phyloP scores from a whole-genome alignment of 2,329 filamentous ascomycete species.

The Diaporthe sp. region DNA sequence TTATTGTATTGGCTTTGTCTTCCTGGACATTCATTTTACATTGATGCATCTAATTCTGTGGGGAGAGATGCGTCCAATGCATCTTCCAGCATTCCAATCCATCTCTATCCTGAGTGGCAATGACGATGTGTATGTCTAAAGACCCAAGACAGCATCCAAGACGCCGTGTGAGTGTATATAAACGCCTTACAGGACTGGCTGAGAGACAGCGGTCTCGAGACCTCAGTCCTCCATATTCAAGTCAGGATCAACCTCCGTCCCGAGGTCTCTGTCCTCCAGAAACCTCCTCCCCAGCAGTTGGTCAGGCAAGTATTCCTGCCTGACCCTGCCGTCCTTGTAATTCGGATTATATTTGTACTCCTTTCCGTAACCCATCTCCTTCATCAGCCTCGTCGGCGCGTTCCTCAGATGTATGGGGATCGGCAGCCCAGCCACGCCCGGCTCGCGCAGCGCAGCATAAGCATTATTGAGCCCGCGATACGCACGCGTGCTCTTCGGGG shows the following conservation, averaged over 20 bases:
- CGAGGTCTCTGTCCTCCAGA: constrained; percentile 84
- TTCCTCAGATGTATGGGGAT: constrained; percentile 92
- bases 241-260: constrained; percentile 82
- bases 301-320: constrained; percentile 92
- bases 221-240: constrained; percentile 57
- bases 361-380: constrained; percentile 89
- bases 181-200: background rate
- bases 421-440: constrained; percentile 84
- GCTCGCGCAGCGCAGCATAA: constrained; percentile 83
- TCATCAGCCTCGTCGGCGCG: constrained; percentile 93
- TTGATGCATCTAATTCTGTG: background rate
- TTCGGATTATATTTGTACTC: constrained; percentile 98
- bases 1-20: background rate
- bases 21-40: background rate
- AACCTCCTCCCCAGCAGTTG: constrained; percentile 79
- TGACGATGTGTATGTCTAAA: background rate
- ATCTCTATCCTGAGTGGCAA: background rate
- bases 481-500: constrained; percentile 88
- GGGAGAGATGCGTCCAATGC: background rate
- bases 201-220: background rate
- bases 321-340: constrained; percentile 84
- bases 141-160: background rate
- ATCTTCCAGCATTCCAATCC: background rate
- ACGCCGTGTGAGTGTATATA: background rate
- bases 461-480: constrained; percentile 89